phyloP scores from a whole-genome alignment of 140 eudicot species.

The Erigeron philadelphicus region DNA sequence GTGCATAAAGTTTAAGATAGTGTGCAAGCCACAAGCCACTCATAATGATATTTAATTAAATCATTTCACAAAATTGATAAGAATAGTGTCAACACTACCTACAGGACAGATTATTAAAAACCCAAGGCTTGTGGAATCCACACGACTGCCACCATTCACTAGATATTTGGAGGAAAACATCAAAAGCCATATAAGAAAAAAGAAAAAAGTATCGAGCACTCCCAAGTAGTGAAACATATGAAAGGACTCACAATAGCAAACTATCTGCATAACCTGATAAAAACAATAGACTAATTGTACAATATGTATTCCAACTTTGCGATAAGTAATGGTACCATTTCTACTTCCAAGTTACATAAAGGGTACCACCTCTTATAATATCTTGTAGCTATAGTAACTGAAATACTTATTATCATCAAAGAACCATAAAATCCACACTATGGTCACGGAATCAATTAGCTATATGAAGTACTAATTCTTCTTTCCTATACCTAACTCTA shows the following conservation, averaged over 20 bases:
- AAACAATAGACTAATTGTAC: neutral
- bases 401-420: neutral
- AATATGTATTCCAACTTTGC: neutral
- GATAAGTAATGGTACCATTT: neutral
- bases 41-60: neutral
- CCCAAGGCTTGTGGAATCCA: neutral
- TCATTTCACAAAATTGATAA: neutral
- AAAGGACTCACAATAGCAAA: neutral
- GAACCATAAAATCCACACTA: neutral
- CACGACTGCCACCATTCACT: neutral
- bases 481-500: neutral
- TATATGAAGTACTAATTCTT: neutral
- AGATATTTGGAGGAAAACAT: neutral
- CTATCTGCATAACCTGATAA: neutral
- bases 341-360: neutral
- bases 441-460: neutral
- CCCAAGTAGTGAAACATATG: neutral
- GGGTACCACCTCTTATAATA: neutral
- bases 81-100: neutral
- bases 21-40: slow-evolving; percentile 29
- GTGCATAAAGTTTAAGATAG: slow-evolving; percentile 29
- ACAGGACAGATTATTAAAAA: neutral
- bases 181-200: neutral
- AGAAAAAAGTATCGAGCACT: neutral
- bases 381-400: neutral